A percentile compares a stretch with the other conserved stretches of the same genome.
These are phyloP conservation scores for Toxoplasma gondii DNA, from an alignment of 169 alveolate genomes.

Conservation along the genomic window DNA sequence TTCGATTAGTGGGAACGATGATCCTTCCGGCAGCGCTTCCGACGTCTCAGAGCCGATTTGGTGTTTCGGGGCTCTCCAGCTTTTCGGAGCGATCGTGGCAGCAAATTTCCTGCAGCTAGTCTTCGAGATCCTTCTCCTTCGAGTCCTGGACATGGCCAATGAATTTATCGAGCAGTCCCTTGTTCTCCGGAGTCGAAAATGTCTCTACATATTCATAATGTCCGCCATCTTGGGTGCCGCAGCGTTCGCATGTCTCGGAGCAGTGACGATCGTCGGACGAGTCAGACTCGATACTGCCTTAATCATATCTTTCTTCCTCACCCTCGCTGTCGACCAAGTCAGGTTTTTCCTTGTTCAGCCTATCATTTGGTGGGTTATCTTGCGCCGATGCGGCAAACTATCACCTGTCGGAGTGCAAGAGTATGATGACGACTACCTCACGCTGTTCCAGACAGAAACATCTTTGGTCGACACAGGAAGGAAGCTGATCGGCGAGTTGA, in stretches of 20 bases:
- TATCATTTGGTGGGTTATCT: slow-evolving; percentile 70
- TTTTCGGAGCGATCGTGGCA: slow-evolving; percentile 58
- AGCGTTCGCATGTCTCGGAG: not conserved
- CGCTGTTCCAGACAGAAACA: slow-evolving; percentile 29
- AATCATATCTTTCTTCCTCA: not conserved
- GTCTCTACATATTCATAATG: not conserved
- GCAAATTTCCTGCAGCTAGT: slow-evolving; percentile 70
- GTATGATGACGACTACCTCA: slow-evolving; percentile 74
- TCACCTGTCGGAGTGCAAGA: slow-evolving; percentile 53
- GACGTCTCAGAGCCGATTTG: not conserved
- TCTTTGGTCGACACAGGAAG: not conserved
- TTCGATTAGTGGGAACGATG: not conserved
- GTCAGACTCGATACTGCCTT: not conserved
- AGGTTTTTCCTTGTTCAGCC: slow-evolving; percentile 56
- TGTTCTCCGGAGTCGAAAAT: slow-evolving; percentile 5
- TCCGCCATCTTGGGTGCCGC: not conserved
- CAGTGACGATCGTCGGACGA: not conserved
- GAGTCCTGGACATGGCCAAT: slow-evolving; percentile 56
- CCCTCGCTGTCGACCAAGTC: not conserved
- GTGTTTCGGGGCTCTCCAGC: slow-evolving; percentile 65
- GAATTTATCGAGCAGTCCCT: slow-evolving; percentile 23
- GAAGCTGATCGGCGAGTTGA: not conserved
- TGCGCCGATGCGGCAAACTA: slow-evolving; percentile 73
- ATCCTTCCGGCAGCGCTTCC: not conserved
- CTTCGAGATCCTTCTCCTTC: slow-evolving; percentile 70